Conservation (phyloP, 2,329 filamentous ascomycete genomes). For the Xylariomycetidae sp. region DNA sequence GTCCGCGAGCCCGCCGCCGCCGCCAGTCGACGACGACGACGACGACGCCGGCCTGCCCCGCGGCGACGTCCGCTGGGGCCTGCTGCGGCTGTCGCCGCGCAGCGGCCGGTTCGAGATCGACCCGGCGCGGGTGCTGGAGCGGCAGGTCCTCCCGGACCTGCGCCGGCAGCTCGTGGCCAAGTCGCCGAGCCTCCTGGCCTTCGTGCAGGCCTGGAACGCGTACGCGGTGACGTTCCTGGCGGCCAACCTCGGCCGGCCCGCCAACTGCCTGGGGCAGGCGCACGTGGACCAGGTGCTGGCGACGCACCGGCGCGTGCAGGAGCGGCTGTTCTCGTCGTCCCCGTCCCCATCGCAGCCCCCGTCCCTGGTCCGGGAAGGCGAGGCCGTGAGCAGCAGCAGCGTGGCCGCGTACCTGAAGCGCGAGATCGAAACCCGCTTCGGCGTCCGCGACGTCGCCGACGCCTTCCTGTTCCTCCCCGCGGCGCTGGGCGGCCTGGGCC, state of each 20-base stretch:
- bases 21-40: conserved; percentile 5
- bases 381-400: conserved; percentile 24
- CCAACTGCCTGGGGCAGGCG: conserved; percentile 44
- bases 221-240: conserved; percentile 47
- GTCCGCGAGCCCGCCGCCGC: too few relatives aligned
- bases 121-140: conserved; percentile 49
- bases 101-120: conserved; percentile 55
- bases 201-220: conserved; percentile 45
- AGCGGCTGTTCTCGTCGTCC: conserved; percentile 36
- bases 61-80: conserved; percentile 48
- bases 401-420: conserved; percentile 51
- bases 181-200: conserved; percentile 42
- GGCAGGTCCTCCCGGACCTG: conserved; percentile 55
- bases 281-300: conserved; percentile 48
- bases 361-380: conserved; percentile 6
- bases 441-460: conserved; percentile 35
- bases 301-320: conserved; percentile 43
- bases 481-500: conserved; percentile 39
- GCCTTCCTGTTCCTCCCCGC: conserved; percentile 42
- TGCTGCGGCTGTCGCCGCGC: conserved; percentile 47
- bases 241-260: conserved; percentile 45
- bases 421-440: conserved; percentile 46
- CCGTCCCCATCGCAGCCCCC: conserved; percentile 17
- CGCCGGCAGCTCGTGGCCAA: conserved; percentile 48
- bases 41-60: conserved; percentile 33